phyloP scores from a whole-genome alignment of 108 stramenopile species.

The Conticribra weissflogii region DNA sequence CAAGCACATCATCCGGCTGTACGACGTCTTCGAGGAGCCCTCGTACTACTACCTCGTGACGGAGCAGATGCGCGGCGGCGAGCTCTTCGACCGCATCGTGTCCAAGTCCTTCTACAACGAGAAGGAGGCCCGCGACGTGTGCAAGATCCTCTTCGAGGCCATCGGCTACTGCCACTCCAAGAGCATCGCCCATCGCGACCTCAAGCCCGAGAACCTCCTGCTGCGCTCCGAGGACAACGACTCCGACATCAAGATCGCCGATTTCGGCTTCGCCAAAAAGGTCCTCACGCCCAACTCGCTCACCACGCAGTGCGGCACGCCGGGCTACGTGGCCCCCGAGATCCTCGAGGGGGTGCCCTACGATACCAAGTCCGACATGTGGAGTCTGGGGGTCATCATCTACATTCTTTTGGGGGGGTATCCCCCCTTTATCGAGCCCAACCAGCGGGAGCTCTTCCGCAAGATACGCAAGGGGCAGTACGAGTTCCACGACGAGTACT shows the following conservation, averaged over 20 bases:
- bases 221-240: constrained; percentile 77
- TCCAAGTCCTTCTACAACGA: constrained; percentile 67
- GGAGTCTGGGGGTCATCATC: constrained; percentile 86
- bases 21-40: constrained; percentile 72
- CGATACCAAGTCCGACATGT: constrained; percentile 95
- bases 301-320: constrained; percentile 95
- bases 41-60: constrained; percentile 70
- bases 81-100: constrained; percentile 77
- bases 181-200: constrained; percentile 67
- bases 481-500: constrained; percentile 90
- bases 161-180: constrained; percentile 74
- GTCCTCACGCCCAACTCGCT: constrained; percentile 68
- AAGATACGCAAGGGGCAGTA: constrained; percentile 88
- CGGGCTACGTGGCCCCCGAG: constrained; percentile 94
- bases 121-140: constrained; percentile 52
- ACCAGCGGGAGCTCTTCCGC: constrained; percentile 93
- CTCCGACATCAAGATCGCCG: constrained; percentile 95
- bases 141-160: constrained; percentile 57
- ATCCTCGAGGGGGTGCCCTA: constrained; percentile 87
- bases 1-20: constrained; percentile 54
- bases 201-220: constrained; percentile 78
- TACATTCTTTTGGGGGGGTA: constrained; percentile 96
- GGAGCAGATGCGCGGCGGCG: constrained; percentile 67
- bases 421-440: constrained; percentile 96
- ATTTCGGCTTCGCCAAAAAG: constrained; percentile 98